These are phyloP conservation scores for Allomyces macrogynus DNA, from an alignment of 192 early-diverging fungal species.

Conservation along the genomic window DNA sequence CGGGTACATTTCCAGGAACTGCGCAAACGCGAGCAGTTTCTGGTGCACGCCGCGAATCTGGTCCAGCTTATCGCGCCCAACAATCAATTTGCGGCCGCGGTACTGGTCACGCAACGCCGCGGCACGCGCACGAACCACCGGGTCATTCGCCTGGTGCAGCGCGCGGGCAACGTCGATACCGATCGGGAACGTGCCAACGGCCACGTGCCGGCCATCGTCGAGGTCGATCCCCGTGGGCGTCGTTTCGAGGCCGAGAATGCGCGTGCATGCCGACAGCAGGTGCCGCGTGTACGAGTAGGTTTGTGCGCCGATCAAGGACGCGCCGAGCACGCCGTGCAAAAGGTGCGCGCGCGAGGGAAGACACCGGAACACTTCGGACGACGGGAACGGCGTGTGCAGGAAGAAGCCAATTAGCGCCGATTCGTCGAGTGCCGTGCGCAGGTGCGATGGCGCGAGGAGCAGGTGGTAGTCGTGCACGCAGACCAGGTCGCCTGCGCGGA, in stretches of 20 bases:
- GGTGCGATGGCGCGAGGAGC: slow-evolving; percentile 19
- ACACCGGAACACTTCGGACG: slow-evolving; percentile 36
- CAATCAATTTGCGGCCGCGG: slow-evolving; percentile 72
- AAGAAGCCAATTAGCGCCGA: too few species aligned
- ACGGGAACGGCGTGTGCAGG: slow-evolving; percentile 15
- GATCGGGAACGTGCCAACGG: slow-evolving; percentile 83
- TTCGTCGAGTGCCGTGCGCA: slow-evolving; percentile 8
- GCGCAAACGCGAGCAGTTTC: slow-evolving; percentile 87
- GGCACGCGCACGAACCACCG: slow-evolving; percentile 56
- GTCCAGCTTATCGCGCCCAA: slow-evolving; percentile 88
- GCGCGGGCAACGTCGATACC: slow-evolving; percentile 76
- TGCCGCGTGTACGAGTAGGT: slow-evolving; percentile 88
- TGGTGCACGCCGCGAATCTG: slow-evolving; percentile 83
- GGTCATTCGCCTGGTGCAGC: slow-evolving; percentile 22
- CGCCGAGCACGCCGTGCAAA: slow-evolving; percentile 66
- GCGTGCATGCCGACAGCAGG: slow-evolving; percentile 78
- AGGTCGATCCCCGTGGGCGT: slow-evolving; percentile 75
- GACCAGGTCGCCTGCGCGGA: too few species aligned
- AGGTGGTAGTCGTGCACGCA: slow-evolving; percentile 37
- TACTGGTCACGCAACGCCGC: slow-evolving; percentile 61
- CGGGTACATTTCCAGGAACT: slow-evolving; percentile 71
- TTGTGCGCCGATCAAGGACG: slow-evolving; percentile 87
- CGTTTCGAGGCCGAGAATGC: slow-evolving; percentile 77
- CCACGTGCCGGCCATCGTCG: slow-evolving; percentile 41
- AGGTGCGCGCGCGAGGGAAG: slow-evolving; percentile 55